A percentile compares a stretch with the other conserved stretches of the same genome.
These are phyloP conservation scores for Blepharisma undulans DNA, from an alignment of 169 alveolate genomes.

Conservation along the genomic window DNA sequence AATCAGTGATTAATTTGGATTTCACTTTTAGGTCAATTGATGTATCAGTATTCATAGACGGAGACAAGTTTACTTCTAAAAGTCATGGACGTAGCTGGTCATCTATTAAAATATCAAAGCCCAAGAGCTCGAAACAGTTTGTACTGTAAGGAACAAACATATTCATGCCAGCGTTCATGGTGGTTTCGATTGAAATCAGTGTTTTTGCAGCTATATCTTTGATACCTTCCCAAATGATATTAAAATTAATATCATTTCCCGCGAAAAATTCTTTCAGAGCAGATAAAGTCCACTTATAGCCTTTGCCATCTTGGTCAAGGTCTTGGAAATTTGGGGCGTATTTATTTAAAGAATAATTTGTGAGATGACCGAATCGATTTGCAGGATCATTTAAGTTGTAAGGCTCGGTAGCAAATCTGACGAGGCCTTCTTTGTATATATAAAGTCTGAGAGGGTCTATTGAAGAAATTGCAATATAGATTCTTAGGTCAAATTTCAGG, in stretches of 20 bases:
- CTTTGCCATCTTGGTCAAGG: slow-evolving; percentile 66
- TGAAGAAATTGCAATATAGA: slow-evolving; percentile 80
- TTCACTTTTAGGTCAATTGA: slow-evolving; percentile 68
- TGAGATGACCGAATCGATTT: slow-evolving; percentile 63
- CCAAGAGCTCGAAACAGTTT: slow-evolving; percentile 71
- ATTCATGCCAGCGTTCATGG: slow-evolving; percentile 46
- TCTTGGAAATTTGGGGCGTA: slow-evolving; percentile 63
- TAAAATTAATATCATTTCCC: slow-evolving; percentile 48
- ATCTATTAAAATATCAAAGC: slow-evolving; percentile 79
- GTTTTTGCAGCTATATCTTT: slow-evolving; percentile 82
- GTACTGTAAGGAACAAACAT: slow-evolving; percentile 49
- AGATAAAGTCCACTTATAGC: slow-evolving; percentile 72
- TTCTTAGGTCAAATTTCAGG: slow-evolving; percentile 82
- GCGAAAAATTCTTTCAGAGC: slow-evolving; percentile 42
- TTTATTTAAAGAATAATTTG: slow-evolving; percentile 80
- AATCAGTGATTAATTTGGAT: slow-evolving; percentile 67
- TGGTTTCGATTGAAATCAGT: slow-evolving; percentile 65
- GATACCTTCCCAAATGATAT: slow-evolving; percentile 66
- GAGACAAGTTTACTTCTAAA: slow-evolving; percentile 79
- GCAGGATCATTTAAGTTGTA: slow-evolving; percentile 54
- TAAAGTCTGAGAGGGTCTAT: slow-evolving; percentile 80
- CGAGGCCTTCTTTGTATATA: slow-evolving; percentile 80
- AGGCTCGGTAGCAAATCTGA: slow-evolving; percentile 79
- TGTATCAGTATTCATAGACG: slow-evolving; percentile 70
- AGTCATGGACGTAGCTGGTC: slow-evolving; percentile 71